phyloP scores from a whole-genome alignment of 257 asterid genomes.

The Primulina huaijiensis region DNA sequence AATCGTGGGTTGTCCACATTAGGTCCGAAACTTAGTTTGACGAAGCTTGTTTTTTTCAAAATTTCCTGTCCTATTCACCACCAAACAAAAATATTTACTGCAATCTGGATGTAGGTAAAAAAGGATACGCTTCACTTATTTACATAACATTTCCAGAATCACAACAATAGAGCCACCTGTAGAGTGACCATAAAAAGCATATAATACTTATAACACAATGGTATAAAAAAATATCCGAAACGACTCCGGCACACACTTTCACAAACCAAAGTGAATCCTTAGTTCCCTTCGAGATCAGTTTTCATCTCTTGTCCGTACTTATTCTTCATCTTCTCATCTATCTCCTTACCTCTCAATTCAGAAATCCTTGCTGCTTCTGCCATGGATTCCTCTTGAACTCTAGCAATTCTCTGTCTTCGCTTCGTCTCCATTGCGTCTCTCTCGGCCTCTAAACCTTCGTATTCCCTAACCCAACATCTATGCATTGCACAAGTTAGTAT shows the following conservation, averaged over 20 bases:
- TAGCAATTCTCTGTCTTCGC: conserved; percentile 43
- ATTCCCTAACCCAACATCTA: conserved; percentile 55
- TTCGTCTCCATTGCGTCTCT: conserved; percentile 45
- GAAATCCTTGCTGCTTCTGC: conserved; percentile 36
- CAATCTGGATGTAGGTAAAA: too few species aligned
- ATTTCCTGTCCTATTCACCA: too few species aligned
- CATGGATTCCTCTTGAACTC: conserved; percentile 50
- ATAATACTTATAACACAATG: too few species aligned
- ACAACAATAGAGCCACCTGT: not conserved
- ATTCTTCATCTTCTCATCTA: conserved; percentile 60
- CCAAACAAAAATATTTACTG: too few species aligned
- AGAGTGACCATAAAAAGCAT: not conserved
- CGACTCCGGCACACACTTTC: not conserved
- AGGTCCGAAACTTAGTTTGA: too few species aligned
- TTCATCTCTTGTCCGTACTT: conserved; percentile 54
- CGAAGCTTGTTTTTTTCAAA: too few species aligned
- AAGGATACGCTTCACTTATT: not conserved
- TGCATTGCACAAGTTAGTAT: conserved; percentile 52
- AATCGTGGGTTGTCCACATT: not conserved
- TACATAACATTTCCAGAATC: not conserved
- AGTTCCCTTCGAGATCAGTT: conserved; percentile 32
- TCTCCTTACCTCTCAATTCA: conserved; percentile 42
- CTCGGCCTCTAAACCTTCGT: conserved; percentile 51
- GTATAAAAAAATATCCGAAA: too few species aligned
- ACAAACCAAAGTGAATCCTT: not conserved